A percentile compares a stretch with the other conserved stretches of the same genome.
Conservation (phyloP, 192 early-diverging fungal species). For the Backusella circina region DNA sequence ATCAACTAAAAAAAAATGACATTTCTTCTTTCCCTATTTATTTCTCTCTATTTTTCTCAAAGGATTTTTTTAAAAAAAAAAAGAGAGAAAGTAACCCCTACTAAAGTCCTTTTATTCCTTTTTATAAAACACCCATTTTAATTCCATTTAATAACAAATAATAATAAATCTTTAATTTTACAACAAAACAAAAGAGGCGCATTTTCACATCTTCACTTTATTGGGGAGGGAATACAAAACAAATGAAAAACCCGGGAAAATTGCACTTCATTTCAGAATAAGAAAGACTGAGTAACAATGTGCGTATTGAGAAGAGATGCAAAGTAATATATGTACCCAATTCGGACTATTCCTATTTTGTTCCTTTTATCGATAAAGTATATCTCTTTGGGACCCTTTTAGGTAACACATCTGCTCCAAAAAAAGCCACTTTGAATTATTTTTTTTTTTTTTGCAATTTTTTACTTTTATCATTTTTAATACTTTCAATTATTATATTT, state of each 20-base stretch:
- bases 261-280: background rate
- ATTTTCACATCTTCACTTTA: too few species aligned
- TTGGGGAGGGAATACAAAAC: background rate
- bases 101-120: background rate
- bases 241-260: background rate
- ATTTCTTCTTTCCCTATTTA: background rate
- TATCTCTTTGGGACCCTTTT: too few species aligned
- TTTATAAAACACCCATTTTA: background rate
- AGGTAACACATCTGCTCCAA: background rate
- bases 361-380: background rate
- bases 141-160: background rate
- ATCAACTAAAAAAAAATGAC: slow-evolving; percentile 27
- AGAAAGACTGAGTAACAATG: background rate
- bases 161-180: background rate
- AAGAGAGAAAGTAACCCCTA: background rate
- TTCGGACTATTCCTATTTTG: background rate
- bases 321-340: background rate
- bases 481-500: background rate
- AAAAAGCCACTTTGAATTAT: background rate
- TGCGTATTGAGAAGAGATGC: too few species aligned
- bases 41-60: background rate
- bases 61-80: background rate
- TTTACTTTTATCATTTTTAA: background rate
- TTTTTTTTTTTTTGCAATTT: background rate
- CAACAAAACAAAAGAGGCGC: too few species aligned